Conservation (phyloP, 2,329 filamentous ascomycete species). For the Microascus cirrosus region DNA sequence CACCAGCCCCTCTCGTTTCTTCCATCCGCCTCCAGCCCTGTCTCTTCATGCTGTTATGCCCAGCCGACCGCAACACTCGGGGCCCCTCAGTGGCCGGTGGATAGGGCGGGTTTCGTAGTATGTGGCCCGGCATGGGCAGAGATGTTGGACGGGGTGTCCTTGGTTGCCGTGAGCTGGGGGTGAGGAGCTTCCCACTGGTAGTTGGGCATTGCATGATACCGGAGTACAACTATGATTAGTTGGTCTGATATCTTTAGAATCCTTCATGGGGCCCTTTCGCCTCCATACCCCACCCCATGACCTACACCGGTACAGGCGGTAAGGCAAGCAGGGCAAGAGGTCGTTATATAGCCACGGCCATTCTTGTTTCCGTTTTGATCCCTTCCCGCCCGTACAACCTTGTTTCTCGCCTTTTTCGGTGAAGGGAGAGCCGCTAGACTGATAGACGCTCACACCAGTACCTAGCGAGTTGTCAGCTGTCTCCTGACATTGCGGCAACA, state of each 20-base stretch:
- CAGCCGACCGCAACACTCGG: background rate
- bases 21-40: background rate
- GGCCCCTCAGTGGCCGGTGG: background rate
- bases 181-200: background rate
- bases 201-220: background rate
- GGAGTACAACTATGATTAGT: background rate
- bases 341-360: background rate
- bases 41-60: background rate
- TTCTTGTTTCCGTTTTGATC: background rate
- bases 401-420: background rate
- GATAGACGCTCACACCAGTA: background rate
- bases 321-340: background rate
- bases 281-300: background rate
- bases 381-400: background rate
- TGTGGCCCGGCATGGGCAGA: background rate
- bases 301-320: slow-evolving; percentile 1
- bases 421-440: background rate
- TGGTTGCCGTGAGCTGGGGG: background rate
- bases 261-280: background rate
- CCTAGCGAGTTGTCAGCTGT: background rate
- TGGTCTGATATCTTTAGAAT: background rate
- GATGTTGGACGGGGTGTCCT: background rate
- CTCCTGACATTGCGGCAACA: background rate
- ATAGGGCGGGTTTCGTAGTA: background rate
- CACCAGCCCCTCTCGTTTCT: background rate